A percentile compares a stretch with the other conserved stretches of the same genome.
Conservation (phyloP, 805 yeast species). For the Wickerhamomyces chambardii region DNA sequence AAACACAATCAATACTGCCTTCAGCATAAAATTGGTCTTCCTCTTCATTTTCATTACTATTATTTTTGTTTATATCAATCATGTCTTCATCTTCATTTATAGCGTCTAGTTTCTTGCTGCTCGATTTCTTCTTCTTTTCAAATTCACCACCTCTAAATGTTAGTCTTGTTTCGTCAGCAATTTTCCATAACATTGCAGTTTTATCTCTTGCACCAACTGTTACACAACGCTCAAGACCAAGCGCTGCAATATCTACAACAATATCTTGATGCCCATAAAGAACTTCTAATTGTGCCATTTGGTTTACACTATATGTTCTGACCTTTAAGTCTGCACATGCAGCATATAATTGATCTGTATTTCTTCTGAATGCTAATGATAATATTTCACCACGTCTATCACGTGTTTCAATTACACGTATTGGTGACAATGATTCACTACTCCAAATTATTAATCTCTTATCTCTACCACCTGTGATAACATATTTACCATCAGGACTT, state of each 20-base stretch:
- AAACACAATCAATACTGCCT: constrained; percentile 84
- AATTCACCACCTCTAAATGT: constrained; percentile 88
- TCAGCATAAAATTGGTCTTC: constrained; percentile 45
- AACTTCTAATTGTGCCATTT: constrained; percentile 82
- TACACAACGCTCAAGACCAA: constrained; percentile 84
- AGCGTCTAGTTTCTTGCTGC: constrained; percentile 8
- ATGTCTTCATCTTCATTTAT: constrained; percentile 19
- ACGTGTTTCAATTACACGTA: constrained; percentile 69
- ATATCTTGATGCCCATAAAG: constrained; percentile 94
- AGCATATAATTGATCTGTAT: constrained; percentile 79
- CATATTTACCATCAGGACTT: constrained; percentile 77
- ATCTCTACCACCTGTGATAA: constrained; percentile 89
- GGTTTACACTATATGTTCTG: constrained; percentile 79
- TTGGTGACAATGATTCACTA: constrained; percentile 63
- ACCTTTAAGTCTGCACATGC: constrained; percentile 90
- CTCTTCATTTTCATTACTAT: constrained; percentile 20
- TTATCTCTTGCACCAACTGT: constrained; percentile 94
- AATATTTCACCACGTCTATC: constrained; percentile 66
- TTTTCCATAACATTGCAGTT: constrained; percentile 94
- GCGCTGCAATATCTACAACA: constrained; percentile 73
- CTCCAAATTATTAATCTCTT: constrained; percentile 81
- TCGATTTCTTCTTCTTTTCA: constrained; percentile 25
- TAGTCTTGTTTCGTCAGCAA: constrained; percentile 88
- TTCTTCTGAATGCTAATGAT: constrained; percentile 69
- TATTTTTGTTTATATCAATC: constrained; percentile 18